Evolutionary conservation across 2,329 filamentous ascomycete genomes (phyloP).

Genomic region (Trichoderma asperellum): DNA sequence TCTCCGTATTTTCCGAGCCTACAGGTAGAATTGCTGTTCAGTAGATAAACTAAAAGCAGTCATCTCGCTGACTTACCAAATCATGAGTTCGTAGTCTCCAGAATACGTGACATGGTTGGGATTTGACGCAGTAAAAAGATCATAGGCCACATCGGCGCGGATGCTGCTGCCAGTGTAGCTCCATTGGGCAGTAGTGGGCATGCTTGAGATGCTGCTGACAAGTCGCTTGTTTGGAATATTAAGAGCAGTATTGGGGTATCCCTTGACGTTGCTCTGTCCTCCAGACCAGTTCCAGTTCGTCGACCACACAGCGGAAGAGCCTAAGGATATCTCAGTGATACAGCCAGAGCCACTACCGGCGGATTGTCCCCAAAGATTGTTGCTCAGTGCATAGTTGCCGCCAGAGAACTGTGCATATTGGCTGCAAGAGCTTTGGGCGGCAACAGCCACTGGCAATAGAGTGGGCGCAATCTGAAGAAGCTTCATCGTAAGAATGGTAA

Average conservation of each 20-base stretch:
- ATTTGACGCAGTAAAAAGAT: slow-evolving; percentile 13
- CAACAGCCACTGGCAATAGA: slow-evolving; percentile 4
- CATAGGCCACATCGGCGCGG: slow-evolving; percentile 15
- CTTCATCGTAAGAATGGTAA: background rate
- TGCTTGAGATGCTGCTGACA: slow-evolving; percentile 6
- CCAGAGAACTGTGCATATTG: background rate
- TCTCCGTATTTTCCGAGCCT: slow-evolving; percentile 9
- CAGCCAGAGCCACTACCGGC: slow-evolving; percentile 13
- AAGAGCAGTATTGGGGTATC: slow-evolving; percentile 1
- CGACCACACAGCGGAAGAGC: background rate
- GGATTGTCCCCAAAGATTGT: slow-evolving; percentile 13
- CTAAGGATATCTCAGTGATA: background rate
- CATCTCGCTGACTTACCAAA: background rate
- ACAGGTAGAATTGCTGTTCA: background rate
- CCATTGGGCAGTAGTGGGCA: slow-evolving; percentile 13
- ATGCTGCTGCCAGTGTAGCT: slow-evolving; percentile 13
- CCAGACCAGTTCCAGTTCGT: slow-evolving; percentile 21
- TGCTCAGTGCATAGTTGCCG: background rate
- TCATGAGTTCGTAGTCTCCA: slow-evolving; percentile 21
- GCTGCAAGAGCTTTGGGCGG: slow-evolving; percentile 8
- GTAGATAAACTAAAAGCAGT: background rate
- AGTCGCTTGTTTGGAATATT: background rate
- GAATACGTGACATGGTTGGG: slow-evolving; percentile 19
- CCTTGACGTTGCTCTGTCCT: slow-evolving; percentile 21
- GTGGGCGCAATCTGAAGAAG: background rate